Base-by-base conservation (phyloP, 2,329 filamentous ascomycete genomes). In the Thermoascus crustaceus region DNA sequence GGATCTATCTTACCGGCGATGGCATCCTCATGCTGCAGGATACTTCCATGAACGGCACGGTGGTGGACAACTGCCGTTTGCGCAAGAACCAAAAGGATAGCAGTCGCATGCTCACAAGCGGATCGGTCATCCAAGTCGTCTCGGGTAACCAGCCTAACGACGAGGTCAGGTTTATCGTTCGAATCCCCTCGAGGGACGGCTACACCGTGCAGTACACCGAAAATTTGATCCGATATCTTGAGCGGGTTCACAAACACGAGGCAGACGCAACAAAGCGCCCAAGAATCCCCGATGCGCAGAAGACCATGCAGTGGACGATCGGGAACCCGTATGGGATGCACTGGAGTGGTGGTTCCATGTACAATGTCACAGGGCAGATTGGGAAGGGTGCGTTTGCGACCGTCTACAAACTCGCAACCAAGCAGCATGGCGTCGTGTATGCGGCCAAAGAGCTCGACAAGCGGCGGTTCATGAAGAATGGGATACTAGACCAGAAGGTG, bases 401-500 rank as follows among this genome's bases (percentile, higher is more conserved):
- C 0, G 91, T 98, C 2, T 89, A 94, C 62, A 85, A 87, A 57
- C 74, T 95, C 17, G 89, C 89, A 1, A 81, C 82, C 11, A 93
- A 87, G 61, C 83, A 78, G 49, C 80, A 91, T 52, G 91, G 91
- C 1, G 69, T 76, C 19, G 77, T 89, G 0, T 93, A 83, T 52
- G 91, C 91, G 4, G 88, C 87, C 9, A 98, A 98, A 58, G 87
- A 96, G 60, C 75, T 98, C 3, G 87, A 95, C 60, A 96, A 95
- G 64, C 78, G 84, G 34, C 79, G 80, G 11, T 94, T 95, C 54
- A 85, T 94, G 68, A 94, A 94, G 64, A 91, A 94, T 49, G 88
- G 87, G 2, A 71, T 88, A 13, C 63, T 94, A 14, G 87, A 94
- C 51, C 81, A 87, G 46, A 94, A 93, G 58, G 82, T 96, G 9